Percentiles rank a stretch among this genome's conserved stretches.
These are phyloP conservation scores for Fusarium redolens DNA, from an alignment of 2,329 filamentous ascomycete genomes.

Conservation along the genomic window DNA sequence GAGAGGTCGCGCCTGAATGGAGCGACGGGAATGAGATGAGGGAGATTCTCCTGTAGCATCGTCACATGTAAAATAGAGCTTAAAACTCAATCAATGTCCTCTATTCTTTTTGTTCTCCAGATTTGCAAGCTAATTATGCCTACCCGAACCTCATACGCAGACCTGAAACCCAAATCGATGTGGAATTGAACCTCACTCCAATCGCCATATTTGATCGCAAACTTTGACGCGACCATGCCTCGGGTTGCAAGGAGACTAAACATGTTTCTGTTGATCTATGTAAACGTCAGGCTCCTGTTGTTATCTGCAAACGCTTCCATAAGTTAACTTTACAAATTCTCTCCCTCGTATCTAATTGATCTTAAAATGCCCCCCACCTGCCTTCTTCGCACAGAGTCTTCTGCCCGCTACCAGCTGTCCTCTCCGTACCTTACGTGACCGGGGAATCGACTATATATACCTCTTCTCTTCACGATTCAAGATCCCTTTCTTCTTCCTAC, in stretches of 20 bases:
- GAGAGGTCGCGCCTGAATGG: slow-evolving; percentile 60
- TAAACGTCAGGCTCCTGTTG: background rate
- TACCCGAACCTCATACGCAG: background rate
- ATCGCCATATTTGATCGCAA: background rate
- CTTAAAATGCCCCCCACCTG: too few relatives aligned
- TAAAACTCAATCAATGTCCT: slow-evolving; percentile 70
- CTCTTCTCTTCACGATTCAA: too few relatives aligned
- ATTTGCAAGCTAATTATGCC: background rate
- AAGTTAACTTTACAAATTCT: background rate
- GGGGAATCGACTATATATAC: too few relatives aligned
- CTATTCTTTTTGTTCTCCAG: slow-evolving; percentile 66
- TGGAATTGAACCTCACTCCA: background rate
- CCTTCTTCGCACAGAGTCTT: too few relatives aligned
- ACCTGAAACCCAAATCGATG: background rate
- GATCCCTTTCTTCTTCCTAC: too few relatives aligned
- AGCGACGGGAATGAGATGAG: slow-evolving; percentile 57
- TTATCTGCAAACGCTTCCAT: background rate
- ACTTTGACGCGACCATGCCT: background rate
- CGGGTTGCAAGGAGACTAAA: background rate
- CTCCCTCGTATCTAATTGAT: too few relatives aligned
- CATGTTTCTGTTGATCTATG: background rate
- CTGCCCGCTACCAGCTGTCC: too few relatives aligned
- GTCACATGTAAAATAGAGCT: slow-evolving; percentile 73
- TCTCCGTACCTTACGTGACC: too few relatives aligned
- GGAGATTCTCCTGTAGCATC: slow-evolving; percentile 61